phyloP scores from a whole-genome alignment of 2,329 filamentous ascomycete genomes.

The Coniella vitis region DNA sequence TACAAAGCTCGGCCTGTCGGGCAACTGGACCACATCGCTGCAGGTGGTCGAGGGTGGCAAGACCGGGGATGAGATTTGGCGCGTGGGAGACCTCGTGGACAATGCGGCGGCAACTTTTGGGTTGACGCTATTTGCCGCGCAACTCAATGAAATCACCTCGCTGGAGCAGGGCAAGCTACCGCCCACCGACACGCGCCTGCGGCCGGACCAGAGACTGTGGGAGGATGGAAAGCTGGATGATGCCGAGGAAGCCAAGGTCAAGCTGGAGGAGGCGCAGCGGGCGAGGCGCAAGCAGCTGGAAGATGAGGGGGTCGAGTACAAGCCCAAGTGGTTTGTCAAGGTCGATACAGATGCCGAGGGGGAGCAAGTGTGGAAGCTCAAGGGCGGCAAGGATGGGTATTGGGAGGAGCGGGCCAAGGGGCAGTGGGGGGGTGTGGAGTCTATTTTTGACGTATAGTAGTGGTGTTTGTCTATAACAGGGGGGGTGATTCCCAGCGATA shows the following conservation, averaged over 20 bases:
- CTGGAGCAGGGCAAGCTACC: slow-evolving; percentile 71
- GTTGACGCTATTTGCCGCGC: slow-evolving; percentile 77
- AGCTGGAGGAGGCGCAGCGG: slow-evolving; percentile 80
- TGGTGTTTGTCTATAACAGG: no score
- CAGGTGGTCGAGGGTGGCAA: slow-evolving; percentile 45
- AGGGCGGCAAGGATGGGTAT: slow-evolving; percentile 77
- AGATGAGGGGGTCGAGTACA: slow-evolving; percentile 62
- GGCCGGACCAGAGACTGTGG: slow-evolving; percentile 75
- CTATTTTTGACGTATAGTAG: slow-evolving; percentile 43
- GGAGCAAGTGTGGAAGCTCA: slow-evolving; percentile 70
- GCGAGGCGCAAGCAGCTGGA: slow-evolving; percentile 69
- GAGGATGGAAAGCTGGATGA: slow-evolving; percentile 26
- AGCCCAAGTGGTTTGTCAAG: slow-evolving; percentile 77
- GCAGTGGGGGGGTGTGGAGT: slow-evolving; percentile 53
- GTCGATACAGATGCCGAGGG: slow-evolving; percentile 48
- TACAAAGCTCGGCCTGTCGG: slow-evolving; percentile 61
- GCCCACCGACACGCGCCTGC: slow-evolving; percentile 72
- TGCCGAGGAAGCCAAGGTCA: slow-evolving; percentile 30
- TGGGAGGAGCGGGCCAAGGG: slow-evolving; percentile 78
- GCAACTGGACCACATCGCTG: slow-evolving; percentile 79
- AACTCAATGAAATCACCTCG: slow-evolving; percentile 78
- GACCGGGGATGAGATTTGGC: slow-evolving; percentile 67
- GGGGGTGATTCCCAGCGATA: no score
- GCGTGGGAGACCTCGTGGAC: slow-evolving; percentile 67
- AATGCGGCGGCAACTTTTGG: slow-evolving; percentile 78